Evolutionary conservation across 768 basidiomycete genomes (phyloP).

Genomic region (Floccularia luteovirens): DNA sequence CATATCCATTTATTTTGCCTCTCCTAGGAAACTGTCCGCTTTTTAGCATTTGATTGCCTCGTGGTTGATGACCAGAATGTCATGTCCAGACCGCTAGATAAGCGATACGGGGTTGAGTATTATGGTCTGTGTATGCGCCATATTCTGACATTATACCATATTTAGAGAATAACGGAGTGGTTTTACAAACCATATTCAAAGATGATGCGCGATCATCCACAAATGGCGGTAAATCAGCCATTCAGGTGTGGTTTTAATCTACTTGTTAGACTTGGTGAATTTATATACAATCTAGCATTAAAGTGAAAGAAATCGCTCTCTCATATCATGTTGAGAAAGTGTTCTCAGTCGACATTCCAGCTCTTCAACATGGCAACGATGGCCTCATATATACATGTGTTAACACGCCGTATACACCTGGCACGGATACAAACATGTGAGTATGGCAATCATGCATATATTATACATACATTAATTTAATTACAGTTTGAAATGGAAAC

Average conservation of each 20-base stretch:
- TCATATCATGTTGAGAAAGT: conserved; percentile 88
- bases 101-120: conserved; percentile 78
- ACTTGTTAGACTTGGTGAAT: neutral
- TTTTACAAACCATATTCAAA: conserved; percentile 76
- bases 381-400: conserved; percentile 96
- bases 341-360: conserved; percentile 76
- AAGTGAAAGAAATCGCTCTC: conserved; percentile 79
- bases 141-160: conserved; percentile 2
- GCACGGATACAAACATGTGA: conserved; percentile 88
- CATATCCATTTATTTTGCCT: conserved; percentile 2
- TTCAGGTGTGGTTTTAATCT: conserved; percentile 66
- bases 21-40: conserved; percentile 68
- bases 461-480: conserved; percentile 5
- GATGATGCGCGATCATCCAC: conserved; percentile 63
- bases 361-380: conserved; percentile 86
- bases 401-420: conserved; percentile 73
- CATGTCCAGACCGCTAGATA: conserved; percentile 76
- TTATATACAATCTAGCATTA: conserved; percentile 44
- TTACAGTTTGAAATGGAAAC: conserved; percentile 94
- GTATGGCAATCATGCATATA: conserved; percentile 26
- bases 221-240: conserved; percentile 55
- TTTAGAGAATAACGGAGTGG: conserved; percentile 71
- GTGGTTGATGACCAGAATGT: conserved; percentile 82
- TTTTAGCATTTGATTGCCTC: conserved; percentile 89
- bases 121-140: conserved; percentile 5